A percentile compares a stretch with the other conserved stretches of the same genome.
Evolutionary conservation across 129 eudicot genomes (phyloP).

Genomic region (Helianthus tuberosus): DNA sequence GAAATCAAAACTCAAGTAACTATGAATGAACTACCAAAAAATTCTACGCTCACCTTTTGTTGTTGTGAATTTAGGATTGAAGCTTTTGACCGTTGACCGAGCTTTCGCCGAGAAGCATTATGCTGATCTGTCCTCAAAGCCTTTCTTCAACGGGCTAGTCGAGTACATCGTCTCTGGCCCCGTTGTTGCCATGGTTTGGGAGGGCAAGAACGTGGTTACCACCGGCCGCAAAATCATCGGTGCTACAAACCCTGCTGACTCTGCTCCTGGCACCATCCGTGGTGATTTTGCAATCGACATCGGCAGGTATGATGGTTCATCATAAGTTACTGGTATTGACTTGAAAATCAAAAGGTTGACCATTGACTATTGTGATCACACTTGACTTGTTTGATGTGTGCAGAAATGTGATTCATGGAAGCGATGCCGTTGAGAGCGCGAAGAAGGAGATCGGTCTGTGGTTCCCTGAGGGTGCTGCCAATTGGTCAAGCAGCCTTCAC

Average conservation of each 20-base stretch:
- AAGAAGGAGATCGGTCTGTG: constrained; percentile 87
- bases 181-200: constrained; percentile 97
- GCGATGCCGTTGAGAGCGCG: constrained; percentile 96
- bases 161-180: constrained; percentile 96
- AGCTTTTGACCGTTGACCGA: constrained; percentile 74
- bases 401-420: constrained; percentile 96
- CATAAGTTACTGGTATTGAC: not conserved
- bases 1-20: not conserved
- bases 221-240: constrained; percentile 94
- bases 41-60: not conserved
- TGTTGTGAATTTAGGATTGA: constrained; percentile 53
- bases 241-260: constrained; percentile 92
- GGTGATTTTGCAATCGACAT: constrained; percentile 94
- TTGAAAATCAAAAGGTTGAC: not conserved
- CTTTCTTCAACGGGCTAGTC: constrained; percentile 81
- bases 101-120: constrained; percentile 92
- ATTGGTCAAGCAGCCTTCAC: constrained; percentile 84
- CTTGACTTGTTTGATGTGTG: constrained; percentile 20
- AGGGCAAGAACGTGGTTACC: constrained; percentile 77
- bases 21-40: not conserved
- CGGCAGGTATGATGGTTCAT: constrained; percentile 58
- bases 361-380: not conserved
- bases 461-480: constrained; percentile 90
- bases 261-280: constrained; percentile 98
- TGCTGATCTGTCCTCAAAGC: constrained; percentile 86